Evolutionary conservation across 1,284 basidiomycete species (phyloP).

Genomic region (Microbotryomycetes sp.): DNA sequence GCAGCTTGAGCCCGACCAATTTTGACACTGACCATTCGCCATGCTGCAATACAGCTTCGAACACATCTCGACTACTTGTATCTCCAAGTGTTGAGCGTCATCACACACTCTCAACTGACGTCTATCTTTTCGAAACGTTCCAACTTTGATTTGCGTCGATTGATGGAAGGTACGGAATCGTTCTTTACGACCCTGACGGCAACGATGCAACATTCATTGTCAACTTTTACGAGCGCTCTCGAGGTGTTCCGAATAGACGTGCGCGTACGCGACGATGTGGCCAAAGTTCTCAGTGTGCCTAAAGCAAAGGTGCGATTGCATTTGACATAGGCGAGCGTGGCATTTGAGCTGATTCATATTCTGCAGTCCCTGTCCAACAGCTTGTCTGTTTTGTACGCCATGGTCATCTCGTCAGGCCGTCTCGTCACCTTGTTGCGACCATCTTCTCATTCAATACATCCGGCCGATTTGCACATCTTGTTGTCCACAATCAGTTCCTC

Average conservation of each 20-base stretch:
- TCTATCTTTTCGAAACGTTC: conserved; percentile 78
- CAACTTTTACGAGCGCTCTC: conserved; percentile 21
- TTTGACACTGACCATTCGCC: background rate
- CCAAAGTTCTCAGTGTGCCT: conserved; percentile 66
- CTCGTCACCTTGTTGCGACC: conserved; percentile 86
- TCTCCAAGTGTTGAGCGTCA: conserved; percentile 81
- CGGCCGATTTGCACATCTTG: conserved; percentile 52
- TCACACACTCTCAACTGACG: conserved; percentile 74
- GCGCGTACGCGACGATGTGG: conserved; percentile 52
- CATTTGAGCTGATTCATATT: background rate
- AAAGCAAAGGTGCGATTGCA: conserved; percentile 62
- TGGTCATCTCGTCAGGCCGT: conserved; percentile 68
- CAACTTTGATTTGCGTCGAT: conserved; percentile 82
- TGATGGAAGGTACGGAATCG: conserved; percentile 80
- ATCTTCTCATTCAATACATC: conserved; percentile 88
- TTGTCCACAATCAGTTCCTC: conserved; percentile 46
- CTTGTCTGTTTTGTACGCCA: conserved; percentile 59
- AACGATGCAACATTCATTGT: conserved; percentile 58
- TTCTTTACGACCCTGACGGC: conserved; percentile 66
- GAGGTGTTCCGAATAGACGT: conserved; percentile 29
- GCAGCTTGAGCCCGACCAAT: background rate
- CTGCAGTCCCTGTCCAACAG: background rate
- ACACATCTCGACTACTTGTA: conserved; percentile 91
- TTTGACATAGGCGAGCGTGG: no score
- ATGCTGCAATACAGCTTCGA: conserved; percentile 60